Base-by-base conservation (phyloP, 495 filamentous ascomycete species). In the Neurospora sp. region DNA sequence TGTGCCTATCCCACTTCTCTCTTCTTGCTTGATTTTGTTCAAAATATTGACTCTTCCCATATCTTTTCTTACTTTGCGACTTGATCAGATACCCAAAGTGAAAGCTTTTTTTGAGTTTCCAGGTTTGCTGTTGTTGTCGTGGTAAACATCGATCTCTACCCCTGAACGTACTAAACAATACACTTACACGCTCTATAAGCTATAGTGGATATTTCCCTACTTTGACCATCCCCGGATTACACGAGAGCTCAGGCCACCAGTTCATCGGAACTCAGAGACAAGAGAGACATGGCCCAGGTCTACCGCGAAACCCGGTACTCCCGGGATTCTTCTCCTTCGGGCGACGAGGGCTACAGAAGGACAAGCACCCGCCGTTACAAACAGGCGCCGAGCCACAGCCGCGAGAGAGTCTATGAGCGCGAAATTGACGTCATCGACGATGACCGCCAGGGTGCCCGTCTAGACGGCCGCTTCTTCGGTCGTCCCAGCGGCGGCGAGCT, bases 341-440 rank as follows among this genome's bases (percentile, higher is more conserved):
- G 82, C 73, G 86, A 88, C 44, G 85, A 87, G 35, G 80, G 79
- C 69, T 85, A 82, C 75, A 83, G 79, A 72, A 79, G 80, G 72
- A 87, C 84, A 38, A 88, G 85, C 5, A 84, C 88, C 41, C 85
- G 85, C 77, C 83, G 85, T 44, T 89, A 89, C 79, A 87, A 88
- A 69, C 87, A 87, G 66, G 75, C 77, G 12, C 77, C 81, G 18
- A 80, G 79, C 11, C 84, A 84, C 68, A 74, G 80, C 68, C 78
- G 78, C 44, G 80, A 84, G 72, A 82, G 82, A 16, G 75, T 81
- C 46, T 61, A 61, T 35, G 83, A 84, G 69, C 81, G 82, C 72
- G 83, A 85, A 40, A 71, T 79, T 72, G 79, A 80, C 31, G 83
- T 87, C 70, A 79, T 85, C 73, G 86, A 87, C 69, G 86, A 87